Conservation (phyloP, 2,329 filamentous ascomycete species). For the Exophiala bonariae region DNA sequence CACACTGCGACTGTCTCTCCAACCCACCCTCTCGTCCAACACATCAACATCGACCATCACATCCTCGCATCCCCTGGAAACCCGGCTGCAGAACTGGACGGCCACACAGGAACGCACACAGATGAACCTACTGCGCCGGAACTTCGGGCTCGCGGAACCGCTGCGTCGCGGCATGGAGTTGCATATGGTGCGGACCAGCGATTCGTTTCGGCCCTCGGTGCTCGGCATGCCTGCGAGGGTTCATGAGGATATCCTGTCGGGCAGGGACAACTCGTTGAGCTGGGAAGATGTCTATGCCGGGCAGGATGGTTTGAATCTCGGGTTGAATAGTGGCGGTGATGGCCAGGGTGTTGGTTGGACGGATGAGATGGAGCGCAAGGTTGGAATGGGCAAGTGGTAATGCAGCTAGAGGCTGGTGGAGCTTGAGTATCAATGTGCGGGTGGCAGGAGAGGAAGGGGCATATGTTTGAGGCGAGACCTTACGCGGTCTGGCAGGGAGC, state of each 20-base stretch:
- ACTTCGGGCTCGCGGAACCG: constrained; percentile 90
- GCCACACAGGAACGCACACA: constrained; percentile 82
- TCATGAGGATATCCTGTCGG: constrained; percentile 85
- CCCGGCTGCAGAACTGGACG: constrained; percentile 86
- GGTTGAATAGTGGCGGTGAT: constrained; percentile 19
- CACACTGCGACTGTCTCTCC: constrained; percentile 74
- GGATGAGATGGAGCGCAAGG: constrained; percentile 29
- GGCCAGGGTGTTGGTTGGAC: constrained; percentile 24
- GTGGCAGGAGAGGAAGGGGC: no score
- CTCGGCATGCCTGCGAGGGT: constrained; percentile 59
- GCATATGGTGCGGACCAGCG: constrained; percentile 76
- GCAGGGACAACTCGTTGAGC: constrained; percentile 71
- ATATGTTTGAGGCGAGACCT: no score
- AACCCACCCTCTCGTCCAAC: constrained; percentile 44
- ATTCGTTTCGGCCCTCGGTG: constrained; percentile 71
- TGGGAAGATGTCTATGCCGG: constrained; percentile 79
- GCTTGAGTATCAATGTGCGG: no score
- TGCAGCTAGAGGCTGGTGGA: no score
- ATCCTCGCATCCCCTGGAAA: constrained; percentile 84
- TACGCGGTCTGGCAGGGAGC: no score
- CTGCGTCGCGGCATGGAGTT: constrained; percentile 93
- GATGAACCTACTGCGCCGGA: constrained; percentile 82
- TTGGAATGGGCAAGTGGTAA: constrained; percentile 30
- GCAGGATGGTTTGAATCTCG: constrained; percentile 26
- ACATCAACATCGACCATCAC: constrained; percentile 32